Conservation (phyloP, 129 eudicot genomes). For the Arctium minus region DNA sequence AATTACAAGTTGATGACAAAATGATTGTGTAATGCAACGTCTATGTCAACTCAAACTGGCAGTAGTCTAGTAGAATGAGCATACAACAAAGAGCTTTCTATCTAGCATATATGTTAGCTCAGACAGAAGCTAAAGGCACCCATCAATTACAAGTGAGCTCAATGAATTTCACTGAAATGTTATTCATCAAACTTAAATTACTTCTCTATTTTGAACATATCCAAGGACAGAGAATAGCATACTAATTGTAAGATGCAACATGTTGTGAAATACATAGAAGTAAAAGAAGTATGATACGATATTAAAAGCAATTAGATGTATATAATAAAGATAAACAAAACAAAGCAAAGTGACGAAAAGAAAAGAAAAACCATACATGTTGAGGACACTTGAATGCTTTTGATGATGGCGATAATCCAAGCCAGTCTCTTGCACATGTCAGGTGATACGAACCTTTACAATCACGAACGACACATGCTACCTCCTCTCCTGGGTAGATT, state of each 20-base stretch:
- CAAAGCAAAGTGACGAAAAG: neutral
- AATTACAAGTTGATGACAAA: neutral
- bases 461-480: slow-evolving; percentile 60
- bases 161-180: neutral
- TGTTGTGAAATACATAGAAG: neutral
- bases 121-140: neutral
- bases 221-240: neutral
- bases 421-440: slow-evolving; percentile 51
- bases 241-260: neutral
- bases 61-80: neutral
- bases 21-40: neutral
- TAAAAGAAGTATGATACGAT: neutral
- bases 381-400: slow-evolving; percentile 85
- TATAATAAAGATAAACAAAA: neutral
- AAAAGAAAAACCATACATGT: slow-evolving; percentile 53
- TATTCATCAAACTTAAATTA: neutral
- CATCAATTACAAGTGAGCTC: neutral
- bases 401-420: slow-evolving; percentile 36
- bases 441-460: slow-evolving; percentile 67
- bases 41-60: neutral
- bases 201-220: neutral
- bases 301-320: neutral
- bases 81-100: neutral
- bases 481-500: slow-evolving; percentile 62
- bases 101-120: neutral